Conservation (phyloP, 225 moss, liverwort and hornwort species). For the Polytrichum commune region DNA sequence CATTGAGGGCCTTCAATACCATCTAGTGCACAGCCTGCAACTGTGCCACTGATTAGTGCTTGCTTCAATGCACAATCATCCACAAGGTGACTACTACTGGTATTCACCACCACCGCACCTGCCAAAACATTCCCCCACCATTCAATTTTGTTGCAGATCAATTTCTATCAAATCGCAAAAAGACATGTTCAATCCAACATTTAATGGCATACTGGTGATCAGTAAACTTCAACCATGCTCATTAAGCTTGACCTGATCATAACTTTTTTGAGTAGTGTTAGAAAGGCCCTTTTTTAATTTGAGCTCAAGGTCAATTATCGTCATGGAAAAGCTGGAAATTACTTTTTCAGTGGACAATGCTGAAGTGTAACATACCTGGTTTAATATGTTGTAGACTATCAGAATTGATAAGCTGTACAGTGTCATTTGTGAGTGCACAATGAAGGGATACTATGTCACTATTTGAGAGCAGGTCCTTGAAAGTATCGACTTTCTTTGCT, state of each 20-base stretch:
- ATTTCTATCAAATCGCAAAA: background rate
- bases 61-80: slow-evolving; percentile 95
- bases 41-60: slow-evolving; percentile 74
- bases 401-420: slow-evolving; percentile 80
- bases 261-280: no score
- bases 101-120: slow-evolving; percentile 61
- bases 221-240: no score
- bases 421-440: slow-evolving; percentile 86
- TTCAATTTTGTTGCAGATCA: slow-evolving; percentile 8
- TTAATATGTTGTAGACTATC: slow-evolving; percentile 84
- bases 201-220: background rate
- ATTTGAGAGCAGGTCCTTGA: slow-evolving; percentile 77
- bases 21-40: slow-evolving; percentile 88
- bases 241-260: no score
- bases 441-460: slow-evolving; percentile 93
- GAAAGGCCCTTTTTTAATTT: no score
- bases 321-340: no score
- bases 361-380: slow-evolving; percentile 48
- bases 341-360: background rate
- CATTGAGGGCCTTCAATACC: slow-evolving; percentile 98
- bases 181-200: slow-evolving; percentile 1
- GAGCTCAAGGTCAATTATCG: no score
- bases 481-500: slow-evolving; percentile 53
- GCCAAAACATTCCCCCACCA: slow-evolving; percentile 18
- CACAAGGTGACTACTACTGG: slow-evolving; percentile 86